Evolutionary conservation across 2,329 filamentous ascomycete genomes (phyloP), one percentile per base, ranked within the genome.

Genomic region (Penicillium sp.): DNA sequence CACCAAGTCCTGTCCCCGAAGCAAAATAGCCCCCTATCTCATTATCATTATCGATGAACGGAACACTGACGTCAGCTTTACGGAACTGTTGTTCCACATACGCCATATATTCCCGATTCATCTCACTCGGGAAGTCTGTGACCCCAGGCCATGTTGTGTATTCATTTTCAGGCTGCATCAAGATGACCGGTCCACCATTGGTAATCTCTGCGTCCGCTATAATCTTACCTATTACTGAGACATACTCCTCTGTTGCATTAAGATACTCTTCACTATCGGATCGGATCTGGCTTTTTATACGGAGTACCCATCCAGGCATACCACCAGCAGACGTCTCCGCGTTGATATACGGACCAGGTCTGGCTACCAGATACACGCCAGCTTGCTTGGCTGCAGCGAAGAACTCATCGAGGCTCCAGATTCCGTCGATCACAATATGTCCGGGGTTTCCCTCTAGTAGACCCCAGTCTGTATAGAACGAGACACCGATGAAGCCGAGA

Each of bases 111-210:
- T 80, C 76, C 0, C 80, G 77, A 63, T 90, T 84, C 61, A 87
- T 89, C 4, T 71, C 74, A 4, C 72, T 73, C 16, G 74, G 72
- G 1, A 77, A 78, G n/a, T 75, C 72, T 57, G 80, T 78, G 28
- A 74, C 70, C 77, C 78, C 81, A 14, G 81, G 66, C 54, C 76
- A 76, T 1, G 78, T 79, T 1, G 81, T 85, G 66, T 93, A 91
- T 68, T 94, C 90, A 60, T 94, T 95, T 68, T 95, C 90, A 0
- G 88, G 86, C 68, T 95, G 90, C 40, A 88, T 80, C 1, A 93
- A 74, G 58, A 94, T 89, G 5, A 94, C 80, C 0, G 89, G 89
- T 0, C 90, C 90, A 0, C 88, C 90, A 53, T 92, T 89, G 1
- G 88, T 93, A 64, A 95, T 92, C 64, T 94, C 89, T 0, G 83